Evolutionary conservation across 257 asterid genomes (phyloP).

Genomic region (Salvia miltiorrhiza): DNA sequence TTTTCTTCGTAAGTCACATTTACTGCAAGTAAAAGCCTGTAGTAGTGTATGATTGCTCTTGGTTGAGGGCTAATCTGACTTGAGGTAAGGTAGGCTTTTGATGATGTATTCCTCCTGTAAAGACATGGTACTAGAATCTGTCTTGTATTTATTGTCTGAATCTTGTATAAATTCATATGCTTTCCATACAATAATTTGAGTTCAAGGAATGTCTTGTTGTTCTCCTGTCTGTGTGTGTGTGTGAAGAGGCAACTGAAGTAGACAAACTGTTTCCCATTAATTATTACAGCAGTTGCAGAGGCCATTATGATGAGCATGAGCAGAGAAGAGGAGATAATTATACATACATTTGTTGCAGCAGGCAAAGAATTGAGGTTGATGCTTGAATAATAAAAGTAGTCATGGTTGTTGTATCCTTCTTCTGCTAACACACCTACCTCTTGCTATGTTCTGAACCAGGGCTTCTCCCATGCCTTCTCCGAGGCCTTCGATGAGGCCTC

Average conservation of each 20-base stretch:
- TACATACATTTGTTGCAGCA: background rate
- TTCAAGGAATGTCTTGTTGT: background rate
- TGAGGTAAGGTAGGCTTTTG: background rate
- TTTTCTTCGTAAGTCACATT: background rate
- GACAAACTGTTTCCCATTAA: background rate
- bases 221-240: background rate
- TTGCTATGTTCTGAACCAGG: conserved; percentile 42
- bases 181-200: background rate
- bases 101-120: background rate
- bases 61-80: background rate
- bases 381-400: background rate
- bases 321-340: background rate
- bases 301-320: background rate
- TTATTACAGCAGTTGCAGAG: conserved; percentile 9
- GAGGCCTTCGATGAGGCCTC: conserved; percentile 65
- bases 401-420: conserved; percentile 13
- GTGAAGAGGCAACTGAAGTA: background rate
- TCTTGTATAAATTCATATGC: conserved; percentile 8
- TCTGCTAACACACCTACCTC: conserved; percentile 44
- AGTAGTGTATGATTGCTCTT: background rate
- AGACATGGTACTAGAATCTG: conserved; percentile 8
- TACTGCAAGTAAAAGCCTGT: background rate
- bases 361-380: background rate
- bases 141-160: background rate
- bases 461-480: conserved; percentile 83